Conservation (phyloP, 176 grass and related monocot genomes). For the Ensete glaucum region DNA sequence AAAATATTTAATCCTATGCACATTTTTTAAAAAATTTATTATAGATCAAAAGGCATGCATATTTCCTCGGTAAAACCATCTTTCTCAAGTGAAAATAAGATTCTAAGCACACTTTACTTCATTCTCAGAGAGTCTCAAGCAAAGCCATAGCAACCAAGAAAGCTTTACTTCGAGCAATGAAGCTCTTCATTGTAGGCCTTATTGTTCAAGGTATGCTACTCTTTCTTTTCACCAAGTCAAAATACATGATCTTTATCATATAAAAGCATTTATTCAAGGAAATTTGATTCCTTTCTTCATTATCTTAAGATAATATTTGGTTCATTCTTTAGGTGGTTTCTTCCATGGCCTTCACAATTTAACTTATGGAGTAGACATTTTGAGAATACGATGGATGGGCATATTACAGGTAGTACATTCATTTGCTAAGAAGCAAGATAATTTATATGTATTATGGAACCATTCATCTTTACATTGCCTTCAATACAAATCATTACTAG, state of each 20-base stretch:
- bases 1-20: background rate
- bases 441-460: background rate
- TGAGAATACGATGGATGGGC: constrained; percentile 51
- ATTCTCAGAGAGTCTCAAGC: constrained; percentile 36
- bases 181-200: constrained; percentile 61
- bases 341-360: constrained; percentile 49
- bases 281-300: background rate
- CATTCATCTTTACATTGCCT: background rate
- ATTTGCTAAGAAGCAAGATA: constrained; percentile 2
- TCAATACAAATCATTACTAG: background rate
- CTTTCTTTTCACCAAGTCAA: background rate
- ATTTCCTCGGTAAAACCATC: too few species aligned
- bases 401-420: constrained; percentile 48
- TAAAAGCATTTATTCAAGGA: background rate
- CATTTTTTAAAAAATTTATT: too few species aligned
- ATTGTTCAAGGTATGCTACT: constrained; percentile 60
- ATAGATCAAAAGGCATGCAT: too few species aligned
- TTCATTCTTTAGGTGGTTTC: constrained; percentile 43
- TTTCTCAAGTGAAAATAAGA: background rate
- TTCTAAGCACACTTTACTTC: background rate
- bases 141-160: constrained; percentile 40
- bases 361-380: constrained; percentile 52
- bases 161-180: constrained; percentile 39
- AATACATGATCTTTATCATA: background rate
- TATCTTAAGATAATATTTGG: background rate